Conservation (phyloP, 805 yeast species). For the Jamesozyma piceae region DNA sequence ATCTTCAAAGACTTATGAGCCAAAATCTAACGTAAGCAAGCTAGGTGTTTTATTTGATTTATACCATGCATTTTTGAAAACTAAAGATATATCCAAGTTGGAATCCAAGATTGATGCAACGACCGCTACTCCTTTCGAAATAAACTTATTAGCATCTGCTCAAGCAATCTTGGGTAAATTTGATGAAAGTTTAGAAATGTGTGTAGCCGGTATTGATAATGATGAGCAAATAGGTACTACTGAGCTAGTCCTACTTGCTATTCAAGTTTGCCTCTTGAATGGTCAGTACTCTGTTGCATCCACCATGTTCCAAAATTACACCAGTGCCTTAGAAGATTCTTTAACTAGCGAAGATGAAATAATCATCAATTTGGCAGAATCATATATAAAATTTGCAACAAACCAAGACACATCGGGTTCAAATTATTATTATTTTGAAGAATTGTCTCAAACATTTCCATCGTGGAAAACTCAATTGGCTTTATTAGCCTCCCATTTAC, state of each 20-base stretch:
- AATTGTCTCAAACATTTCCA: conserved; percentile 48
- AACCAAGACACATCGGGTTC: conserved; percentile 34
- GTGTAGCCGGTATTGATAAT: conserved; percentile 37
- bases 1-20: conserved; percentile 21
- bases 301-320: conserved; percentile 39
- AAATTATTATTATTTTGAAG: conserved; percentile 66
- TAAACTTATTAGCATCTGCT: conserved; percentile 23
- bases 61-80: conserved; percentile 20
- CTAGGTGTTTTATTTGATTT: conserved; percentile 26
- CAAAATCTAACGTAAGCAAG: conserved; percentile 9
- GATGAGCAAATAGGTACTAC: conserved; percentile 31
- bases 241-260: conserved; percentile 35
- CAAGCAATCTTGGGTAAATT: conserved; percentile 21
- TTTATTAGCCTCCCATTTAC: conserved; percentile 66
- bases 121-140: conserved; percentile 13
- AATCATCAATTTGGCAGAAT: conserved; percentile 67
- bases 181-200: conserved; percentile 32
- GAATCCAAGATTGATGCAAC: conserved; percentile 8
- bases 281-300: conserved; percentile 35
- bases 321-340: conserved; percentile 38
- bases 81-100: conserved; percentile 12
- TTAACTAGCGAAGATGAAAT: conserved; percentile 53
- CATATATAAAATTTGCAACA: conserved; percentile 47
- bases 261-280: conserved; percentile 35
- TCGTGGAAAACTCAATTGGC: conserved; percentile 46